Conservation (phyloP, 108 stramenopile genomes). For the Skeletonema costatum region DNA sequence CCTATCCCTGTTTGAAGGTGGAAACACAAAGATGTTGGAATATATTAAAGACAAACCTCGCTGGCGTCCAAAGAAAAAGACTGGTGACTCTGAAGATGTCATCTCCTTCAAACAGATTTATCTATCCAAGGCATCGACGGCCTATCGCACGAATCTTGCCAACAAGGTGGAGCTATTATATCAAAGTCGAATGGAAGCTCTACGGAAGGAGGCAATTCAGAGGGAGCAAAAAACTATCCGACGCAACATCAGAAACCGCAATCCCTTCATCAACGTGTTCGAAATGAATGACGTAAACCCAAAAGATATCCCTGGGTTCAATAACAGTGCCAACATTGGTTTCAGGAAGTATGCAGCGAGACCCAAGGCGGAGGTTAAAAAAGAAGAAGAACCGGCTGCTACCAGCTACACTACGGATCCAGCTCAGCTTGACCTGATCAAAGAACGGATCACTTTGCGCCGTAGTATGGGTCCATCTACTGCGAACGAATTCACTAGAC, state of each 20-base stretch:
- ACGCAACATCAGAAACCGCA: conserved; percentile 2
- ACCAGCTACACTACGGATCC: conserved; percentile 1
- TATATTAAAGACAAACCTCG: conserved; percentile 31
- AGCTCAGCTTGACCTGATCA: conserved; percentile 10
- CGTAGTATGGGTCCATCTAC: conserved; percentile 10
- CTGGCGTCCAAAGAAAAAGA: conserved; percentile 13
- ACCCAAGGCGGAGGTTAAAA: background rate
- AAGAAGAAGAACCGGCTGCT: background rate
- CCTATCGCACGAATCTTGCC: conserved; percentile 13
- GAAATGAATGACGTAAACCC: conserved; percentile 14
- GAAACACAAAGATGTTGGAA: conserved; percentile 37
- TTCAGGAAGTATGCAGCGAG: background rate
- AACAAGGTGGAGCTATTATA: conserved; percentile 22
- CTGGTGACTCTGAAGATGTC: conserved; percentile 20
- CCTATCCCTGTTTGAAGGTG: conserved; percentile 21
- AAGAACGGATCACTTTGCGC: conserved; percentile 18
- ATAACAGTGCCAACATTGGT: background rate
- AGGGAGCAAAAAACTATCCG: conserved; percentile 1
- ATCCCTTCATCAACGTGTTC: conserved; percentile 31
- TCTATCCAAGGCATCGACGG: conserved; percentile 16
- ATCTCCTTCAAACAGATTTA: conserved; percentile 42
- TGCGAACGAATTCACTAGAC: background rate
- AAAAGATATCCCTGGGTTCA: conserved; percentile 14
- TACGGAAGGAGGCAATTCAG: conserved; percentile 7
- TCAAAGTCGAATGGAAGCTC: background rate